Evolutionary conservation across 331 rosid genomes (phyloP).

Genomic region (Telfairia occidentalis): DNA sequence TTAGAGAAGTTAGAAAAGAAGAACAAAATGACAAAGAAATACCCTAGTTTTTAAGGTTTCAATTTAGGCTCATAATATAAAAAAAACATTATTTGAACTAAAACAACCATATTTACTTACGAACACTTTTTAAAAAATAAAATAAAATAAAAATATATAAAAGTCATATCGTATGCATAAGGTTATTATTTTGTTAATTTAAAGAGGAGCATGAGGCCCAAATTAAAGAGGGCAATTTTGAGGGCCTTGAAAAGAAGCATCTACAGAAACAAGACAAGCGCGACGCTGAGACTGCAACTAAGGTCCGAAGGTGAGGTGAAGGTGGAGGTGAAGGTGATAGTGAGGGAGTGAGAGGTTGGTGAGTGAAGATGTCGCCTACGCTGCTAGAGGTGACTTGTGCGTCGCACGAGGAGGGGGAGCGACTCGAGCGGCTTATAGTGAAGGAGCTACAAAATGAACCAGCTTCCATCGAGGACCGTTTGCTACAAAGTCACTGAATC

Average conservation of each 20-base stretch:
- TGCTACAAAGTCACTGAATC: slow-evolving; percentile 84
- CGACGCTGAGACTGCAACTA: not conserved
- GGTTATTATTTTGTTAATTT: too few species aligned
- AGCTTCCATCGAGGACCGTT: slow-evolving; percentile 49
- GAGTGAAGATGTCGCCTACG: slow-evolving; percentile 75
- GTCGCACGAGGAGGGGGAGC: slow-evolving; percentile 88
- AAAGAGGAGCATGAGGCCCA: not conserved
- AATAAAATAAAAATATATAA: too few species aligned
- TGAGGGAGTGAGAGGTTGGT: not conserved
- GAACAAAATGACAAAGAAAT: too few species aligned
- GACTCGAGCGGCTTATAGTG: slow-evolving; percentile 72
- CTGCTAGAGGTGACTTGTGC: slow-evolving; percentile 78
- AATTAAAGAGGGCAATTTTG: not conserved
- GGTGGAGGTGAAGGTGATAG: not conserved
- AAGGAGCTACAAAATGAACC: slow-evolving; percentile 85
- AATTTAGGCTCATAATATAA: too few species aligned
- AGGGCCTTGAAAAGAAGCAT: not conserved
- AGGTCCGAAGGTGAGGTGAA: not conserved
- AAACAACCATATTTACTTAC: too few species aligned
- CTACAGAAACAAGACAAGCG: not conserved
- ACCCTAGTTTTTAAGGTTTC: too few species aligned
- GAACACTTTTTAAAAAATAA: too few species aligned
- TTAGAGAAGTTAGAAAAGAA: slow-evolving; percentile 49
- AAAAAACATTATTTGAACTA: too few species aligned
- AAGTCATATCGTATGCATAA: too few species aligned